Evolutionary conservation across 2,329 filamentous ascomycete genomes (phyloP).

Genomic region (Ophiocordyceps camponoti-rufipedis): DNA sequence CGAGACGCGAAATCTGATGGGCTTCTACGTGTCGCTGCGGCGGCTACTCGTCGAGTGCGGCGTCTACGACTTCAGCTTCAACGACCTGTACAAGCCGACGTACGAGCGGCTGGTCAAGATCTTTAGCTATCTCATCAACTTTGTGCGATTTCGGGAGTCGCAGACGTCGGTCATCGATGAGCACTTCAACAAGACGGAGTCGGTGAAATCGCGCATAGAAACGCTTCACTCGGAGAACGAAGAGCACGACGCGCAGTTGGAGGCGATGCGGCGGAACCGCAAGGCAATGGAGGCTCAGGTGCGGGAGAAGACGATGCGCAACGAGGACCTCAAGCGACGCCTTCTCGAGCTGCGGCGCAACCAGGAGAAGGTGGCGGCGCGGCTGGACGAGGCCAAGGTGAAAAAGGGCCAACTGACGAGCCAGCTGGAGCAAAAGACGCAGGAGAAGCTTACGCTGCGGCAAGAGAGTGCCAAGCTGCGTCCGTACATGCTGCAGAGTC

Average conservation of each 20-base stretch:
- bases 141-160: constrained; percentile 88
- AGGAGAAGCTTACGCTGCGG: constrained; percentile 49
- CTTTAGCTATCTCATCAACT: constrained; percentile 97
- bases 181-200: constrained; percentile 81
- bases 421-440: constrained; percentile 52
- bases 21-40: constrained; percentile 75
- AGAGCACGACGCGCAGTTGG: constrained; percentile 61
- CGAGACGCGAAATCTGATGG: constrained; percentile 89
- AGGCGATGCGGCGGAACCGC: constrained; percentile 65
- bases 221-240: constrained; percentile 72
- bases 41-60: constrained; percentile 73
- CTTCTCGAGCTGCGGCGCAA: constrained; percentile 64
- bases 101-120: constrained; percentile 84
- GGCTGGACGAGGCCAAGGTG: constrained; percentile 65
- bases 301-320: constrained; percentile 67
- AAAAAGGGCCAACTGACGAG: constrained; percentile 63
- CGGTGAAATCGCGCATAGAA: constrained; percentile 75
- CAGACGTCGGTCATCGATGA: constrained; percentile 81
- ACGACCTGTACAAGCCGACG: constrained; percentile 78
- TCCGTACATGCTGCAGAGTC: constrained; percentile 83
- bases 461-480: constrained; percentile 79
- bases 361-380: constrained; percentile 68
- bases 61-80: constrained; percentile 84
- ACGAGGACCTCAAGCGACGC: constrained; percentile 70
- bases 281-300: constrained; percentile 67